phyloP scores from a whole-genome alignment of 495 filamentous ascomycete species.

The Arthonia radiata region DNA sequence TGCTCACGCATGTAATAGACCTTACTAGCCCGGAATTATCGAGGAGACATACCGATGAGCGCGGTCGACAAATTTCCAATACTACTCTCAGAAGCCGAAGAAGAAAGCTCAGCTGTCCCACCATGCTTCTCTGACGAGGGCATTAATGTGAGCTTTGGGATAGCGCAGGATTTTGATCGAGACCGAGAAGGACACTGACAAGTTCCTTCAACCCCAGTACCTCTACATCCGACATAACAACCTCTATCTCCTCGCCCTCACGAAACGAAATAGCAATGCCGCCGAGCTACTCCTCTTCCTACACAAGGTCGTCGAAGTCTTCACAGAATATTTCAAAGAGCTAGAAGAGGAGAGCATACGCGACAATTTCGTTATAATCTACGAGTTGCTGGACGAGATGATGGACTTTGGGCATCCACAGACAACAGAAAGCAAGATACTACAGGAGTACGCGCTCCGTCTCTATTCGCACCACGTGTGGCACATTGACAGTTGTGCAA shows the following conservation, averaged over 20 bases:
- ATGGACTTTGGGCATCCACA: slow-evolving; percentile 99
- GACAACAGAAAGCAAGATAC: slow-evolving; percentile 95
- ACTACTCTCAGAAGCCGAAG: slow-evolving; percentile 93
- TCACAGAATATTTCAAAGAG: slow-evolving; percentile 99
- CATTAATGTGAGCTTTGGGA: slow-evolving; percentile 54
- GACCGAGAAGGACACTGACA: not conserved
- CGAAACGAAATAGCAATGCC: slow-evolving; percentile 97
- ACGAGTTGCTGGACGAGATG: slow-evolving; percentile 98
- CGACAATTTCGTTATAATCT: slow-evolving; percentile 98
- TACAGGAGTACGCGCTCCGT: slow-evolving; percentile 46
- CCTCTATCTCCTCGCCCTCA: slow-evolving; percentile 93
- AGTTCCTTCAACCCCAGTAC: slow-evolving; percentile 47
- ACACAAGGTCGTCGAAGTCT: slow-evolving; percentile 95
- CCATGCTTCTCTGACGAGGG: slow-evolving; percentile 98
- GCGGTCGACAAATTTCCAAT: slow-evolving; percentile 97
- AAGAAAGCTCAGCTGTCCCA: slow-evolving; percentile 91
- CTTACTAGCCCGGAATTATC: slow-evolving; percentile 93
- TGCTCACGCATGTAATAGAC: slow-evolving; percentile 28
- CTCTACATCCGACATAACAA: slow-evolving; percentile 99
- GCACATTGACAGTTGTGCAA: slow-evolving; percentile 3
- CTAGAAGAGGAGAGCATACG: slow-evolving; percentile 97
- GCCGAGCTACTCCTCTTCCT: slow-evolving; percentile 96
- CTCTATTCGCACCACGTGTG: slow-evolving; percentile 1
- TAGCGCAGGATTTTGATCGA: slow-evolving; percentile 2
- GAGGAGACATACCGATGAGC: slow-evolving; percentile 98